Conservation (phyloP, 352 stramenopile species). For the Thraustotheca clavata region DNA sequence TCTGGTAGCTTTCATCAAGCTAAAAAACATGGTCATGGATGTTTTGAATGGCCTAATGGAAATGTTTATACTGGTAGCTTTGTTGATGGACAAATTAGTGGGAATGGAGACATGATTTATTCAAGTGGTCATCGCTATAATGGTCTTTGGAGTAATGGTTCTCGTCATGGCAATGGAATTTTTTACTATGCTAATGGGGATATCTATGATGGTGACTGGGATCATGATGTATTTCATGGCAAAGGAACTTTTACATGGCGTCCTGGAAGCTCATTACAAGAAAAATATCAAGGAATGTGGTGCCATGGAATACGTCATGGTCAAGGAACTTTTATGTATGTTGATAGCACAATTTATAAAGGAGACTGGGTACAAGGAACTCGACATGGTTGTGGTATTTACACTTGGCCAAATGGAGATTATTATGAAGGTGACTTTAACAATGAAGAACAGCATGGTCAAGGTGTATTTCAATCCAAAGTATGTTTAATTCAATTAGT, state of each 20-base stretch:
- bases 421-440: conserved; percentile 75
- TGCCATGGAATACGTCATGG: conserved; percentile 54
- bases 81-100: conserved; percentile 50
- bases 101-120: conserved; percentile 46
- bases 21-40: conserved; percentile 51
- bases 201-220: conserved; percentile 67
- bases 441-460: conserved; percentile 70
- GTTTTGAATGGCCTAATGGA: conserved; percentile 68
- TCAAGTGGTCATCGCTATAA: conserved; percentile 57
- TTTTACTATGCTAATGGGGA: conserved; percentile 81
- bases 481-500: conserved; percentile 24
- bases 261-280: conserved; percentile 39
- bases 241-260: conserved; percentile 52
- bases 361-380: conserved; percentile 59
- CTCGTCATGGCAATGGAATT: conserved; percentile 65
- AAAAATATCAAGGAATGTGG: conserved; percentile 76
- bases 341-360: conserved; percentile 46
- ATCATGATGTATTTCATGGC: conserved; percentile 44
- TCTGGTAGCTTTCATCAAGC: conserved; percentile 52
- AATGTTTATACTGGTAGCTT: conserved; percentile 73
- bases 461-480: conserved; percentile 54
- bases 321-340: conserved; percentile 47
- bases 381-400: conserved; percentile 65
- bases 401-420: conserved; percentile 81
- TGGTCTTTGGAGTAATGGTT: conserved; percentile 53